Conservation (phyloP, 2,329 filamentous ascomycete genomes). For the Trichoderma arundinaceum region DNA sequence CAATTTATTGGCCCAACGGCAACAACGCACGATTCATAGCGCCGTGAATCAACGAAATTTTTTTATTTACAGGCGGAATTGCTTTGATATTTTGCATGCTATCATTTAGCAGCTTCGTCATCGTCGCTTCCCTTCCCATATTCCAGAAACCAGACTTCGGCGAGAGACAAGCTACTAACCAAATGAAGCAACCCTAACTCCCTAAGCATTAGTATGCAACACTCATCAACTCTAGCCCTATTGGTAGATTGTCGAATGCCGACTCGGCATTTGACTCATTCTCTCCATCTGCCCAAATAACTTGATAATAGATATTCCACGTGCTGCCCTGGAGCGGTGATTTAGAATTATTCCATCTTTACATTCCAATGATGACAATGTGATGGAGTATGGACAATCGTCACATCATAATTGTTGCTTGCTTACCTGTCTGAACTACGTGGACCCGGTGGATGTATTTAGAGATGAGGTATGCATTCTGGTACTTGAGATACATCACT, state of each 20-base stretch:
- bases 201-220: neutral
- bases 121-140: too few species aligned
- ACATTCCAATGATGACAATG: neutral
- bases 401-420: neutral
- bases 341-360: neutral
- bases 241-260: neutral
- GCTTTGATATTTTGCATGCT: too few species aligned
- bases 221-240: neutral
- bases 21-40: too few species aligned
- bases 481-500: neutral
- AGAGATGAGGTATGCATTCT: neutral
- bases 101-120: too few species aligned
- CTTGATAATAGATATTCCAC: neutral
- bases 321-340: neutral
- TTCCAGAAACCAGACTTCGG: neutral
- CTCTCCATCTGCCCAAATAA: neutral
- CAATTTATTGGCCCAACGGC: too few species aligned
- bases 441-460: neutral
- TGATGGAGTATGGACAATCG: neutral
- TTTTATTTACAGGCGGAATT: too few species aligned
- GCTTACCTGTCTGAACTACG: neutral
- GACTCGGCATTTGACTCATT: slow-evolving; percentile 1
- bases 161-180: neutral
- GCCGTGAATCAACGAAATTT: too few species aligned
- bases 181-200: neutral